Evolutionary conservation across 139 green algal species (phyloP).

Genomic region (Pleodorina starrii): DNA sequence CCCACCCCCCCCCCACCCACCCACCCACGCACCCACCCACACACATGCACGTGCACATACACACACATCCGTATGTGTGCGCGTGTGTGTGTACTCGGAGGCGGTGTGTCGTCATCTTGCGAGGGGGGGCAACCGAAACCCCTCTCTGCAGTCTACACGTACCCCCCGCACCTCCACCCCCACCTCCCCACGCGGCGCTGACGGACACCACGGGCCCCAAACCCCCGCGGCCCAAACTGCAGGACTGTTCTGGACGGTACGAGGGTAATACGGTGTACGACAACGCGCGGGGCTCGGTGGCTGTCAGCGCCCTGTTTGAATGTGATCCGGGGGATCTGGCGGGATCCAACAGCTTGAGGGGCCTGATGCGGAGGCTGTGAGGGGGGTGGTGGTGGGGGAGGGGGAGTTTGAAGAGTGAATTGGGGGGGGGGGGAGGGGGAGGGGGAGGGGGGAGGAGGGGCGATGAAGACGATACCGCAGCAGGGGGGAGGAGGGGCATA

Average conservation of each 20-base stretch:
- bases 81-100: not conserved
- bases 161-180: not conserved
- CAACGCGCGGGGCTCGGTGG: slow-evolving; percentile 8
- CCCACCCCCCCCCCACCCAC: too few relatives aligned
- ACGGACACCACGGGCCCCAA: too few relatives aligned
- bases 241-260: slow-evolving; percentile 37
- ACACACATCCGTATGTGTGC: not conserved
- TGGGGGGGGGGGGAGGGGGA: too few relatives aligned
- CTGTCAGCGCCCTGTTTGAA: slow-evolving; percentile 18
- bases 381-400: too few relatives aligned
- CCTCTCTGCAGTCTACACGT: not conserved
- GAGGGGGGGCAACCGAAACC: not conserved
- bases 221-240: not conserved
- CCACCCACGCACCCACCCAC: not conserved
- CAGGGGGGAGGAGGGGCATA: too few relatives aligned
- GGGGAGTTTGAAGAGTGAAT: too few relatives aligned
- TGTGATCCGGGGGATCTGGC: slow-evolving; percentile 9
- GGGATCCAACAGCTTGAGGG: slow-evolving; percentile 24
- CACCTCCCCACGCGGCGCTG: too few relatives aligned
- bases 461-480: too few relatives aligned
- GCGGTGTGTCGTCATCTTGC: not conserved
- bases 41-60: not conserved
- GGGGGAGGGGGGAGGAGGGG: too few relatives aligned
- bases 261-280: slow-evolving; percentile 31
- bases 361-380: slow-evolving; percentile 21